Conservation (phyloP, 1,284 basidiomycete species). For the Ceratorhiza oryzae-sativae region DNA sequence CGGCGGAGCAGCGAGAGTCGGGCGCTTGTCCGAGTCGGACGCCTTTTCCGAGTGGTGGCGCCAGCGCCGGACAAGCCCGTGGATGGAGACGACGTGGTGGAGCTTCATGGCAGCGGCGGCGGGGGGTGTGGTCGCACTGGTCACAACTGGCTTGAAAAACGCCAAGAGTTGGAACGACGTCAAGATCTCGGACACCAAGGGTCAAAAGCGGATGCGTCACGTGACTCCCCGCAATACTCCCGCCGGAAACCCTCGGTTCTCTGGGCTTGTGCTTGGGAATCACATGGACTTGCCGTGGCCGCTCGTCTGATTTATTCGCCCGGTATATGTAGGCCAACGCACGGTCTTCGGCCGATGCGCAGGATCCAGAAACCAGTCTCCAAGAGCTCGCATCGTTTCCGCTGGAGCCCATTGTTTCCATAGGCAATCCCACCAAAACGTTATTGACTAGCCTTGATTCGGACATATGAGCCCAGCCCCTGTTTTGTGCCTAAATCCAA, state of each 20-base stretch:
- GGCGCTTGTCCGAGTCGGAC: background rate
- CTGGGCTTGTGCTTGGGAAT: no score
- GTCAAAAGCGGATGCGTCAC: background rate
- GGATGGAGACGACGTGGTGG: conserved; percentile 24
- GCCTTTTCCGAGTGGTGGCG: conserved; percentile 21
- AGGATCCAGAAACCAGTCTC: background rate
- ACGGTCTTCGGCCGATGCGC: no score
- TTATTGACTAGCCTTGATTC: background rate
- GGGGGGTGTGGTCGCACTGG: background rate
- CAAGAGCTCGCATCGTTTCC: background rate
- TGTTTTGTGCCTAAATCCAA: background rate
- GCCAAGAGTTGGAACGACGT: background rate
- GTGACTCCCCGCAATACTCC: background rate
- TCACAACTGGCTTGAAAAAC: background rate
- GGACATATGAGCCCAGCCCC: background rate
- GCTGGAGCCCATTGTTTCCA: background rate
- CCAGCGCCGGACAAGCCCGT: conserved; percentile 28
- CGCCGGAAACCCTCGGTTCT: background rate
- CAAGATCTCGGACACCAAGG: background rate
- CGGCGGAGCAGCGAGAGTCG: background rate
- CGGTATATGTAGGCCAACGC: no score
- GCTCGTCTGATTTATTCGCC: no score
- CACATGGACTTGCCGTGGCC: no score
- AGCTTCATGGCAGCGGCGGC: conserved; percentile 21
- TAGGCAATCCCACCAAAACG: background rate